Evolutionary conservation across 2,329 filamentous ascomycete species (phyloP).

Genomic region (Stemphylium beticola): DNA sequence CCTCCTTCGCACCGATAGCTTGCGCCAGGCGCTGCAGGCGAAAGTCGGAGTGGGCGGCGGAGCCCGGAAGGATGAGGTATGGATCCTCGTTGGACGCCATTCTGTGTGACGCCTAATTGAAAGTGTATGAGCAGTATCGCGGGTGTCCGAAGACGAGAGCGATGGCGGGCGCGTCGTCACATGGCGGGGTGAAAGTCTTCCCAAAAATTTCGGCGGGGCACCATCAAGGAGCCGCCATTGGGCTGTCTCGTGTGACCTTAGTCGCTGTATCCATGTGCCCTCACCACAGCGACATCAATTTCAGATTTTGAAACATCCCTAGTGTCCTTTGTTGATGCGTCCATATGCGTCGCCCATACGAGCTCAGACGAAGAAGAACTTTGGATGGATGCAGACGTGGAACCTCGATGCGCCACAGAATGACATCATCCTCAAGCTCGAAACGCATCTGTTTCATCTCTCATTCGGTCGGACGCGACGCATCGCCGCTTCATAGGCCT

Average conservation of each 20-base stretch:
- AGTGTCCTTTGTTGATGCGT: neutral
- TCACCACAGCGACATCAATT: neutral
- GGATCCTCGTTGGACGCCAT: slow-evolving; percentile 44
- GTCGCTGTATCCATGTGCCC: neutral
- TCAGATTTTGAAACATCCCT: neutral
- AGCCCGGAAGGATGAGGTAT: slow-evolving; percentile 57
- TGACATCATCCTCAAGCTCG: neutral
- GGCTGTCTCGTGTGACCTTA: neutral
- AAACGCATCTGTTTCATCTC: neutral
- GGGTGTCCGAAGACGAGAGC: slow-evolving; percentile 26
- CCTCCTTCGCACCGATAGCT: slow-evolving; percentile 54
- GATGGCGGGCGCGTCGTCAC: slow-evolving; percentile 10
- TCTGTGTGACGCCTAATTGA: slow-evolving; percentile 19
- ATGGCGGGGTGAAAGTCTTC: slow-evolving; percentile 15
- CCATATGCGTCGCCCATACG: neutral
- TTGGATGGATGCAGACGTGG: neutral
- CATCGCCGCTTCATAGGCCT: neutral
- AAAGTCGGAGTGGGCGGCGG: slow-evolving; percentile 62
- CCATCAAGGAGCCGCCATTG: neutral
- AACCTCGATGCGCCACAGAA: neutral
- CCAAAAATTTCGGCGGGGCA: slow-evolving; percentile 24
- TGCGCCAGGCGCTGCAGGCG: slow-evolving; percentile 54
- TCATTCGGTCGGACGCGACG: neutral
- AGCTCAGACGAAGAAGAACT: too few relatives aligned
- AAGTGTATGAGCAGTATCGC: slow-evolving; percentile 15